Evolutionary conservation across 2,329 filamentous ascomycete genomes (phyloP), one percentile per base, ranked within the genome.

Genomic region (Pseudocercospora eumusae): DNA sequence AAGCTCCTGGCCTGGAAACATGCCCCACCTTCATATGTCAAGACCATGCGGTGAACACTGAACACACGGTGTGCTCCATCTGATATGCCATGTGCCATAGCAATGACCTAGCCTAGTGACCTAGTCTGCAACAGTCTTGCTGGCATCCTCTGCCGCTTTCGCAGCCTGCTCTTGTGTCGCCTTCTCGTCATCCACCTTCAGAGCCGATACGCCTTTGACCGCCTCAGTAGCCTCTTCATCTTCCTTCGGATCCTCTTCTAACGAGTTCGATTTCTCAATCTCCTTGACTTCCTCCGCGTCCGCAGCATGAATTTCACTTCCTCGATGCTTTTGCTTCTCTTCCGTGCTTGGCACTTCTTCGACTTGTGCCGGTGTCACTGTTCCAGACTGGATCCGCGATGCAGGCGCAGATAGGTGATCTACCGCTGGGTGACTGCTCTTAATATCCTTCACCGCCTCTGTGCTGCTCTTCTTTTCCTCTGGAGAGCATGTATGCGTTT

Each of bases 311-410:
- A 60, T 57, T 2, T 67, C 49, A 52, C 64, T 64, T 15, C 57
- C 63, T 28, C 55, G 40, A 25, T 61, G 56, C 50, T 65, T 62
- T 60, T 64, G 61, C 54, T 56, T 63, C 6, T 57, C 44, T 8
- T 60, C 42, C 25, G 42, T 27, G 21, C 36, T 36, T 6, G 50
- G 20, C 36, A 27, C 52, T 33, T 62, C 60, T 33, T 65, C 63
- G 18, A 18, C 42, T 58, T 62, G 57, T n/a, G 65, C 70, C n/a
- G 74, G 73, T 55, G 76, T 75, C 9, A 71, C 72, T 18, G 73
- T 71, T 8, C 68, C 65, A 72, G 68, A 70, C 72, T 68, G 59
- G 69, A 70, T 58, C 15, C 64, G 64, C 36, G 69, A 70, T 2
- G 69, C 64, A 9, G 69, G 67, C 3, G 67, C 69, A 25, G 69